phyloP scores from a whole-genome alignment of 257 asterid species.

The Solanum chiquidenum region DNA sequence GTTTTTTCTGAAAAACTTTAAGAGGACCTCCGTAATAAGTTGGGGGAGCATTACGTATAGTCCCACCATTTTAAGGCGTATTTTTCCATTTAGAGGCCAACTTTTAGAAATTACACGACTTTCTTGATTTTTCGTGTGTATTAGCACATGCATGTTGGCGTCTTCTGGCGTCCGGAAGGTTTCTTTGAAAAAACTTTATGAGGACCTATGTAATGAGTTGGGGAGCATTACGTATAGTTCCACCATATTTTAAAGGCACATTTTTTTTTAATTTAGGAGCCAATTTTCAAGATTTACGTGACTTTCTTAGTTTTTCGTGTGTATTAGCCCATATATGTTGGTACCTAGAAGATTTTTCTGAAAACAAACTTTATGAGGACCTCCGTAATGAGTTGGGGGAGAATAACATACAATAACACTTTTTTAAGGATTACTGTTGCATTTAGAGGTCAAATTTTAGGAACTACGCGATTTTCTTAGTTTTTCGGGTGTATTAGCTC shows the following conservation, averaged over 20 bases:
- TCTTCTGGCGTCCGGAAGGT: not conserved
- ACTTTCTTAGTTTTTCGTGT: too few relatives aligned
- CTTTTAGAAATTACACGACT: too few relatives aligned
- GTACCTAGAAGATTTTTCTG: not conserved
- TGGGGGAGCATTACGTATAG: not conserved
- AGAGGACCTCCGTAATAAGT: not conserved
- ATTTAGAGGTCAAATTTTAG: too few relatives aligned
- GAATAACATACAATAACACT: too few relatives aligned
- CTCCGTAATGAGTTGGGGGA: not conserved
- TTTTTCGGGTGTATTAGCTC: too few relatives aligned
- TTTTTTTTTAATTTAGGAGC: not conserved
- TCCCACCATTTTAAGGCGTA: not conserved
- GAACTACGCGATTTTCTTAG: too few relatives aligned
- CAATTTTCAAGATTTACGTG: accelerated
- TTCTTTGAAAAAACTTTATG: too few relatives aligned
- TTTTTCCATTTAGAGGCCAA: not conserved
- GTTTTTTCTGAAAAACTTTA: not conserved
- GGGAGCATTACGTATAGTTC: not conserved
- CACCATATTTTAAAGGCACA: not conserved
- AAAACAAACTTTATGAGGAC: not conserved
- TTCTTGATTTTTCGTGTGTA: too few relatives aligned
- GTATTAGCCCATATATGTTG: not conserved
- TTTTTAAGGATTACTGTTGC: too few relatives aligned
- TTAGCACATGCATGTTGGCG: too few relatives aligned
- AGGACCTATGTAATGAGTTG: too few relatives aligned